Evolutionary conservation across 306 rosid genomes (phyloP), one percentile per base, ranked within the genome.

Genomic region (Rosa rugosa): DNA sequence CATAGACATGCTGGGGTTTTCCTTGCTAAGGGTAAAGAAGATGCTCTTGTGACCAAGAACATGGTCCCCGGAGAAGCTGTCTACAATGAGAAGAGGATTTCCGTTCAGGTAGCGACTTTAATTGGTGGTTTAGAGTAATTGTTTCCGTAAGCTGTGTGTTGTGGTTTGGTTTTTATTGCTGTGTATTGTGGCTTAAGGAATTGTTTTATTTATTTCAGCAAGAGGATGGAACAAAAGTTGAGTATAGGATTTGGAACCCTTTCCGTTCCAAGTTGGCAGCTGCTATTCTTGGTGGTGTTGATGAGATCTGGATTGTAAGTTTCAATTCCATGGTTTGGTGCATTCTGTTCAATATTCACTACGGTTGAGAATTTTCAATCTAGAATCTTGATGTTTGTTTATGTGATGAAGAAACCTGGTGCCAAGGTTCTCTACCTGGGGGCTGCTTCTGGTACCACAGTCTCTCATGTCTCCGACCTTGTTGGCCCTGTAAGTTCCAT

Each of bases 361-460:
- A n/a, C 17, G 2, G 5, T 8, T 38, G 8, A 11, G 23, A 3
- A 18, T 42, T 67, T n/a, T 50, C 27, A 22, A 5, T 46, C 11
- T 75, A 17, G 6, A 23, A 59, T 11, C 23, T 57, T 9, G 23
- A 3, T 22, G 0, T 17, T 42, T 69, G 51, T 42, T 1, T 64
- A 3, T 71, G 14, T 40, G 73, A 3, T 83, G 9, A 0, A 92
- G 97, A 89, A 88, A 91, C 97, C 97, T 50, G 97, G 97, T 78
- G 88, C 95, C 12, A 77, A 79, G 42, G 95, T 95, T 62, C 91
- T 95, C 31, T 95, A 95, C 81, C 91, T 94, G 1, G 97, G 99
- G 16, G 97, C 99, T 84, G 99, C 99, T 78, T 93, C 98, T 13
- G 98, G 99, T 6, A 96, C 97, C 44, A 96, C 97, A 3, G 99